Evolutionary conservation across 1,139 yeast species (phyloP), one percentile per base, ranked within the genome.

Genomic region (Yamadazyma atmosphaerica): DNA sequence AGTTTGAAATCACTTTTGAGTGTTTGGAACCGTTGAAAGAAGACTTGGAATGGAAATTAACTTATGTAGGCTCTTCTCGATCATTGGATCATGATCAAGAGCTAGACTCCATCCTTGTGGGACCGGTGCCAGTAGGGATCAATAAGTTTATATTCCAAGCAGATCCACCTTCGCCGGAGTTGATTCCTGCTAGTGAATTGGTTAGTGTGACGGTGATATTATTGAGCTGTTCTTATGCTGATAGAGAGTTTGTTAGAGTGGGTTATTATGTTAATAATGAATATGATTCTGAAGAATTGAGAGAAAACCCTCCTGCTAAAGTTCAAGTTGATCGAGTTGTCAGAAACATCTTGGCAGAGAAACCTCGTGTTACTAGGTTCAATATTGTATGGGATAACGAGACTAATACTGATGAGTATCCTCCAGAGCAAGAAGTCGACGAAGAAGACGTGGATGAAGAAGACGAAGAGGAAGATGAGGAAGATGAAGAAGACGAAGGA

Each of bases 251-350:
- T 68, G 98, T 92, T 4, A 72, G 98, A 45, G 98, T 92, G 11
- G 98, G 98, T 0, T 92, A 92, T 65, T 92, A 92, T 57, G 98
- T 92, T 42, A 92, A 92, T 65, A 92, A 92, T 61, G 99, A 92
- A 58, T 92, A 92, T 55, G 97, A 92, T 56, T 73, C 83, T 10
- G 98, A 90, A 58, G 98, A 92, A 54, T 67, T 92, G 54, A 75
- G 96, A 44, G 96, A 88, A 54, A 88, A 87, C 50, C 98, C 98
- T 1, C 98, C 98, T 1, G 78, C 83, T 8, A 87, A 88, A 58
- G 97, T 92, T 1, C 96, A 87, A 56, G 90, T 92, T 12, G 97
- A 90, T 40, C 95, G 86, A 55, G 96, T 92, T 28, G 95, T 87
- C 32, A 77, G 99, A 56, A 94, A 90, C 61, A 87, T 92, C 35